Evolutionary conservation across 179 eudicot species (phyloP).

Genomic region (Carnegiea gigantea): DNA sequence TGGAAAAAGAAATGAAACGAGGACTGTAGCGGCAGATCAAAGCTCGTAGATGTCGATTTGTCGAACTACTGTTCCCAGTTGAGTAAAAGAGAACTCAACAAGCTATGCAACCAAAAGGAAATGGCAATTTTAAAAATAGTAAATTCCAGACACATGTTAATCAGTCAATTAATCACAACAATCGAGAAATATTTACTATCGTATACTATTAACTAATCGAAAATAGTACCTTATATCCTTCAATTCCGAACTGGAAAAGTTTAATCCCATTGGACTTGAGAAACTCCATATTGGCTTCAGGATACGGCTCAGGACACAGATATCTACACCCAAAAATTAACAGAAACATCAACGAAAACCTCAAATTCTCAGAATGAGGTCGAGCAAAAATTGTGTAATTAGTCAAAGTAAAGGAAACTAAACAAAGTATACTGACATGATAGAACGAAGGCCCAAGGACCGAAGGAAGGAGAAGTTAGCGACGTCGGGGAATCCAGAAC

Average conservation of each 20-base stretch:
- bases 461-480: constrained; percentile 70
- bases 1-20: no score
- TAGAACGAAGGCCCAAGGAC: constrained; percentile 78
- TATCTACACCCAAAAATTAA: constrained; percentile 39
- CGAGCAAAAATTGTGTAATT: background rate
- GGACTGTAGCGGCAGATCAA: no score
- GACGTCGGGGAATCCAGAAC: constrained; percentile 79
- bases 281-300: constrained; percentile 62
- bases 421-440: constrained; percentile 45
- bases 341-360: background rate
- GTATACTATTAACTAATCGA: background rate
- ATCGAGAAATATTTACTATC: background rate
- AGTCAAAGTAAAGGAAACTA: background rate
- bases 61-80: background rate
- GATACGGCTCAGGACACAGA: constrained; percentile 88
- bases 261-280: constrained; percentile 67
- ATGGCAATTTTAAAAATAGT: background rate
- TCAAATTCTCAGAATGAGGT: background rate
- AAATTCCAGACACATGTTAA: background rate
- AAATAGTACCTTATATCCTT: constrained; percentile 68
- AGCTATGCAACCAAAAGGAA: background rate
- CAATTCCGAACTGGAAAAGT: constrained; percentile 74
- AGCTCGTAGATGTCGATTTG: no score
- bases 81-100: background rate
- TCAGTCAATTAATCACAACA: background rate